Evolutionary conservation across 495 filamentous ascomycete genomes (phyloP).

Genomic region (Penicillium longicatenatum): DNA sequence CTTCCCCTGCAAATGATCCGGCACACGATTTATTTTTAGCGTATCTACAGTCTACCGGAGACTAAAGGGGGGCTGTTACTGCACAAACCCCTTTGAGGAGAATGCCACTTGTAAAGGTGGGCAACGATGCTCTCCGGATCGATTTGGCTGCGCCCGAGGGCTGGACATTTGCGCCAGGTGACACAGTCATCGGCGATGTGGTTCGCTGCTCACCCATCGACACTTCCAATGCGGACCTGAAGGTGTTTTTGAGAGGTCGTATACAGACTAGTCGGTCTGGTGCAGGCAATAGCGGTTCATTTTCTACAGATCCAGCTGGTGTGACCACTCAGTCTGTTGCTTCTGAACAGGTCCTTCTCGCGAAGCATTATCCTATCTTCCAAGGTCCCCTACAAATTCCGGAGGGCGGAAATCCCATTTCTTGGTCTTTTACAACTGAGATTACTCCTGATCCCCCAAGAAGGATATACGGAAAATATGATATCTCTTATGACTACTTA

Average conservation of each 20-base stretch:
- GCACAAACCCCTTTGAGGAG: not conserved
- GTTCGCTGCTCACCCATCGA: conserved; percentile 1
- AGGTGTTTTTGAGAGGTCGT: conserved; percentile 1
- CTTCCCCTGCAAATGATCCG: not conserved
- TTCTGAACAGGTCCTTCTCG: not conserved
- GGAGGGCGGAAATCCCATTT: not conserved
- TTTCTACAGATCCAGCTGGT: not conserved
- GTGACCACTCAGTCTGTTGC: not conserved
- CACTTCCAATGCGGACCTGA: not conserved
- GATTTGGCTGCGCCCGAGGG: conserved; percentile 3
- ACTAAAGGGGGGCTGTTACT: not conserved
- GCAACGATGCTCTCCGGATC: conserved; percentile 1
- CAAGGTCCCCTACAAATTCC: not conserved
- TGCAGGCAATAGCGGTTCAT: not conserved
- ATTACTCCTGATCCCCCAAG: conserved; percentile 1
- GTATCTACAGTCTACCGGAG: not conserved
- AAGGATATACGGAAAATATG: not conserved
- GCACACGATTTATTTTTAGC: not conserved
- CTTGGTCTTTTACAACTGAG: conserved; percentile 3
- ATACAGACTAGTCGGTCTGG: not conserved
- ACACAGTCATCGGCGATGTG: conserved; percentile 4
- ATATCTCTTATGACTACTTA: not conserved
- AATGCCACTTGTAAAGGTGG: not conserved
- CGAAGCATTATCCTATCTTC: not conserved
- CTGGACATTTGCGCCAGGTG: conserved; percentile 3